Percentiles rank a stretch among this genome's conserved stretches.
These are phyloP conservation scores for Datisca glomerata DNA, from an alignment of 306 rosid genomes.

Conservation along the genomic window DNA sequence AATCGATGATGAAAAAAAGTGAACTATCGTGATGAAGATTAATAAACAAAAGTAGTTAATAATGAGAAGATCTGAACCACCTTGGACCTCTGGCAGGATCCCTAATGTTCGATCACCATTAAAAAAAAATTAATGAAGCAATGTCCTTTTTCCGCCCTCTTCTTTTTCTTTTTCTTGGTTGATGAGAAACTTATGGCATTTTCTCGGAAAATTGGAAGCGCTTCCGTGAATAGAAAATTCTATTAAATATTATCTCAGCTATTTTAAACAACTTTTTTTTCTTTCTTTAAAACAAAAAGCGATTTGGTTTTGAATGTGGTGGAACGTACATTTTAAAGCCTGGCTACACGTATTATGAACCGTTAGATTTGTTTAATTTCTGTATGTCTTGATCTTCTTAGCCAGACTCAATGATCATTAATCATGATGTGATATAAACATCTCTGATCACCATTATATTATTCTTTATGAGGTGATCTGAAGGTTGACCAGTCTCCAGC, in stretches of 20 bases:
- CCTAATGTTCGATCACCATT: constrained; percentile 27
- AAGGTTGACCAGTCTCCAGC: too few species aligned
- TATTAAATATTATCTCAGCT: not conserved
- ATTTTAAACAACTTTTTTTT: too few species aligned
- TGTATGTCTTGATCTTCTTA: too few species aligned
- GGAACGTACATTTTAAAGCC: not conserved
- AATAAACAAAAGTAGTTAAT: not conserved
- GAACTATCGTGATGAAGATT: not conserved
- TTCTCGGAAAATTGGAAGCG: constrained; percentile 26
- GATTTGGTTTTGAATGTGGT: not conserved
- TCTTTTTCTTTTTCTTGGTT: constrained; percentile 11
- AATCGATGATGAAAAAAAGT: not conserved
- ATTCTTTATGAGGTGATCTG: not conserved
- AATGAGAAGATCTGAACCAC: too few species aligned
- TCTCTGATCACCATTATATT: not conserved
- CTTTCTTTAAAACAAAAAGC: not conserved
- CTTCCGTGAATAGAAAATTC: constrained; percentile 12
- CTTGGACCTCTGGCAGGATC: not conserved
- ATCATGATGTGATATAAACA: not conserved
- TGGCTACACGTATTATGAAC: not conserved
- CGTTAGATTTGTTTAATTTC: not conserved
- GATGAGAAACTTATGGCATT: constrained; percentile 27
- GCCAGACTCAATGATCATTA: not conserved
- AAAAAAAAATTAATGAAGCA: constrained; percentile 17
- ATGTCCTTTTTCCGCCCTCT: constrained; percentile 11